Base-by-base conservation (phyloP, 2,329 filamentous ascomycete species). In the Emergomyces orientalis region DNA sequence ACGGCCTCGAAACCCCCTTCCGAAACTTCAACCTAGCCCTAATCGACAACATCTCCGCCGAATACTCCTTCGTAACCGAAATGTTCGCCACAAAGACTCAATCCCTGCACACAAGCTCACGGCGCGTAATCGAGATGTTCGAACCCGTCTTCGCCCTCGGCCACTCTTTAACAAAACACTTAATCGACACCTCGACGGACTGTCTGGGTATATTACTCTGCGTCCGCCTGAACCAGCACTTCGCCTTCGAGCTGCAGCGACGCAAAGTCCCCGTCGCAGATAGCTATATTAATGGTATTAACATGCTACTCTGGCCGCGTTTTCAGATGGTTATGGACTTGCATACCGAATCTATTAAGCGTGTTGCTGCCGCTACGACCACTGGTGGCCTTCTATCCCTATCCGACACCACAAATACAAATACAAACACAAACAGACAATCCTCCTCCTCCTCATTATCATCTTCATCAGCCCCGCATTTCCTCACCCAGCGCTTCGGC, bases 301-400 rank as follows among this genome's bases (percentile, higher is more conserved):
- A 89, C 71, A 99, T 99, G 91, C 84, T 94, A 2, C 84, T 99
- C 6, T 99, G 94, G 94, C 94, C 94, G 8, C 88, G 93, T 32
- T 89, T 99, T 70, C 95, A 99, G 75, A 85, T 90, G 63, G 87
- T 96, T 69, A 96, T 99, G 86, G 92, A 96, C 73, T 83, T 88
- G 62, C 94, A 99, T 73, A 91, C 89, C 77, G 91, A 96, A 61
- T 95, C 90, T 0, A 82, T 99, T 43, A 88, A 88, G 60, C 82
- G 81, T 64, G 76, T 80, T 55, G 80, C 81, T 1, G 74, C 74
- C 1, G 74, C 73, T 25, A 78, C 82, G 2, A 55, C 19, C 30
- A 55, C 52, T 37, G 1, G 4, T n/a, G 19, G 27, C 22, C 64
- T 86, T 74, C 79, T 71, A 63, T 82, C 80, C 45, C n/a, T 47